Conservation (phyloP, 176 grass and related monocot species). For the Phragmites australis region DNA sequence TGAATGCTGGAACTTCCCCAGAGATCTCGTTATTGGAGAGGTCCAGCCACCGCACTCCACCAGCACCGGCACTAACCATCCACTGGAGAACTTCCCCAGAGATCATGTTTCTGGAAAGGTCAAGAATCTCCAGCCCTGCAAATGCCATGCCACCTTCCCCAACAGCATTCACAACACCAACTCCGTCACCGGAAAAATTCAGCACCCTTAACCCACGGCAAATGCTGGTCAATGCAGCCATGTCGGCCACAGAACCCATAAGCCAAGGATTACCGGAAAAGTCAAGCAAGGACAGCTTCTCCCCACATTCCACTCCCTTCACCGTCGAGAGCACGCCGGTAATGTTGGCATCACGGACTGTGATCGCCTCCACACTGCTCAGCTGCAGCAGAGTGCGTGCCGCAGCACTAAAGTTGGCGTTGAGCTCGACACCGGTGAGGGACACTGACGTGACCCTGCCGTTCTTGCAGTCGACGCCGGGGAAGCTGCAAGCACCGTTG, state of each 20-base stretch:
- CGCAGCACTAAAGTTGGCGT: neutral
- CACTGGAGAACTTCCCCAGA: slow-evolving; percentile 26
- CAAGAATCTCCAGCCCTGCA: slow-evolving; percentile 38
- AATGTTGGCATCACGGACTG: slow-evolving; percentile 35
- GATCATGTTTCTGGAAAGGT: slow-evolving; percentile 57
- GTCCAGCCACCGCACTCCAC: slow-evolving; percentile 39
- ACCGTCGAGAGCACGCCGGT: slow-evolving; percentile 3
- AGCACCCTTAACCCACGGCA: slow-evolving; percentile 42
- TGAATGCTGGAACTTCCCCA: slow-evolving; percentile 44
- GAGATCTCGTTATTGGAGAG: slow-evolving; percentile 44
- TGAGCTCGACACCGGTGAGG: slow-evolving; percentile 33
- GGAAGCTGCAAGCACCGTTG: slow-evolving; percentile 39
- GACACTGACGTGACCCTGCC: slow-evolving; percentile 38
- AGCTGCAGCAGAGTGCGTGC: slow-evolving; percentile 31
- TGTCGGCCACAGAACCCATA: slow-evolving; percentile 37
- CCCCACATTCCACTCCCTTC: neutral
- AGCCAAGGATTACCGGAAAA: slow-evolving; percentile 42
- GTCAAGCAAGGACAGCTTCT: slow-evolving; percentile 30
- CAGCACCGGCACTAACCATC: slow-evolving; percentile 23
- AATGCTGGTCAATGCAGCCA: neutral
- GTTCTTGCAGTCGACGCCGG: slow-evolving; percentile 35
- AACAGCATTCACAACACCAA: slow-evolving; percentile 7
- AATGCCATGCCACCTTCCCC: neutral
- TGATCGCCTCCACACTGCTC: slow-evolving; percentile 26
- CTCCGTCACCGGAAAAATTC: slow-evolving; percentile 51